Percentiles rank a stretch among this genome's conserved stretches.
Conservation (phyloP, 495 filamentous ascomycete species). For the Parathielavia appendiculata region DNA sequence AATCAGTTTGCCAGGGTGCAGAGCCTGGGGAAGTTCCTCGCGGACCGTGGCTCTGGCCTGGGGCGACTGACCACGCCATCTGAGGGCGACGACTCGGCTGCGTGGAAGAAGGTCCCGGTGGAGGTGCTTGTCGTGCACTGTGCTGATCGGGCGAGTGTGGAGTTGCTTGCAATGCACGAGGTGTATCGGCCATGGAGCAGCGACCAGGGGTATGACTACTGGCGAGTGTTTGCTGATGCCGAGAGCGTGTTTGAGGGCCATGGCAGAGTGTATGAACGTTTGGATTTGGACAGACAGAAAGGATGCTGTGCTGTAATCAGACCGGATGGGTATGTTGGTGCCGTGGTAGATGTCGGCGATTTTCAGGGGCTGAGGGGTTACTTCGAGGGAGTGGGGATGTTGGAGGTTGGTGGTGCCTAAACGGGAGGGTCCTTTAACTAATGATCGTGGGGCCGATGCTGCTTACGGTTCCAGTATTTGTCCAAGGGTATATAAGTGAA, state of each 20-base stretch:
- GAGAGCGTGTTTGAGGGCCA: conserved; percentile 51
- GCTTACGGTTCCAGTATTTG: no score
- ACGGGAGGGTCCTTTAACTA: no score
- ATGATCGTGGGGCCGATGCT: no score
- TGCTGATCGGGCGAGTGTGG: conserved; percentile 41
- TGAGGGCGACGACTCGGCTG: background rate
- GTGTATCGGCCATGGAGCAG: conserved; percentile 53
- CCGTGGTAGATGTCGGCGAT: conserved; percentile 46
- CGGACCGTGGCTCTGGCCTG: background rate
- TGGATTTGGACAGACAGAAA: conserved; percentile 52
- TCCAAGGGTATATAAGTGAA: no score
- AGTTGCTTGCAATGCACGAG: conserved; percentile 50
- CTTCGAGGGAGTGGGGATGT: conserved; percentile 19
- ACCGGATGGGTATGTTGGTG: conserved; percentile 63
- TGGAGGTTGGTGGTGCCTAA: background rate
- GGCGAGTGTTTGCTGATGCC: conserved; percentile 59
- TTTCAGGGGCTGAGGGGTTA: conserved; percentile 14
- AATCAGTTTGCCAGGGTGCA: background rate
- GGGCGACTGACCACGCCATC: conserved; percentile 5
- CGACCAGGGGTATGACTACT: conserved; percentile 56
- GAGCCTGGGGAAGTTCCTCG: conserved; percentile 6
- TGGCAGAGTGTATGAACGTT: conserved; percentile 56
- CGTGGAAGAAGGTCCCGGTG: background rate
- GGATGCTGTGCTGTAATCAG: conserved; percentile 50
- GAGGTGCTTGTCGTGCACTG: conserved; percentile 59